phyloP scores from a whole-genome alignment of 192 early-diverging fungal species.

The Coemansia sp. region DNA sequence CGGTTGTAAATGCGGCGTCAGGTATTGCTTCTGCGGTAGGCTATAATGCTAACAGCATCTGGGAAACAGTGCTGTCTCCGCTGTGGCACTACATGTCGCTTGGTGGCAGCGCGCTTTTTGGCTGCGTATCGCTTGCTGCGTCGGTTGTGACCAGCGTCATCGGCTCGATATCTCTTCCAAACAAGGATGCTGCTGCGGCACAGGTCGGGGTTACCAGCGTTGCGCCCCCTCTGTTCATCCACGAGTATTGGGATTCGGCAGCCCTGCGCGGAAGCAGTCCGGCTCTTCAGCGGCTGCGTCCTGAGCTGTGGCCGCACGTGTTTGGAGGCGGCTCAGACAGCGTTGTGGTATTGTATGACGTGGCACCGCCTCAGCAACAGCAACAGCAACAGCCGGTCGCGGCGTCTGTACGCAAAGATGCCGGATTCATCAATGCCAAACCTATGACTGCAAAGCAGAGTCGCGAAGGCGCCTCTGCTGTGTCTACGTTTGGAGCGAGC shows the following conservation, averaged over 20 bases:
- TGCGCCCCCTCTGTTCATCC: slow-evolving; percentile 32
- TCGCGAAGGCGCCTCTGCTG: neutral
- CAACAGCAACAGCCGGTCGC: too few species aligned
- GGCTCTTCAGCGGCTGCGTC: slow-evolving; percentile 48
- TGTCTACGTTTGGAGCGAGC: neutral
- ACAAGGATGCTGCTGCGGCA: neutral
- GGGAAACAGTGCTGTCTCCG: neutral
- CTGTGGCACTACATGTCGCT: slow-evolving; percentile 6
- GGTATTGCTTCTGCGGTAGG: neutral
- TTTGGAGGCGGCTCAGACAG: slow-evolving; percentile 6
- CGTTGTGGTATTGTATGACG: slow-evolving; percentile 5
- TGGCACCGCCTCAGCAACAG: slow-evolving; percentile 8
- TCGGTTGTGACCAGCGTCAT: slow-evolving; percentile 6
- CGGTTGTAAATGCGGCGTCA: neutral
- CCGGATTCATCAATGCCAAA: neutral
- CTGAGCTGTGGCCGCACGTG: slow-evolving; percentile 46
- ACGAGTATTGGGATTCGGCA: slow-evolving; percentile 34
- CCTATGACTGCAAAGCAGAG: neutral
- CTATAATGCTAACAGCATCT: neutral
- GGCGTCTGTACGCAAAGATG: too few species aligned
- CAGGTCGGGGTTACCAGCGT: slow-evolving; percentile 15
- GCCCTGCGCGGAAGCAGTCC: slow-evolving; percentile 12
- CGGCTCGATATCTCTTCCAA: neutral
- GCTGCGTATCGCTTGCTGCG: slow-evolving; percentile 1
- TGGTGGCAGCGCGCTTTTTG: neutral